These are phyloP conservation scores for Erysimum pusillum DNA, from an alignment of 441 rosid species.

Conservation along the genomic window DNA sequence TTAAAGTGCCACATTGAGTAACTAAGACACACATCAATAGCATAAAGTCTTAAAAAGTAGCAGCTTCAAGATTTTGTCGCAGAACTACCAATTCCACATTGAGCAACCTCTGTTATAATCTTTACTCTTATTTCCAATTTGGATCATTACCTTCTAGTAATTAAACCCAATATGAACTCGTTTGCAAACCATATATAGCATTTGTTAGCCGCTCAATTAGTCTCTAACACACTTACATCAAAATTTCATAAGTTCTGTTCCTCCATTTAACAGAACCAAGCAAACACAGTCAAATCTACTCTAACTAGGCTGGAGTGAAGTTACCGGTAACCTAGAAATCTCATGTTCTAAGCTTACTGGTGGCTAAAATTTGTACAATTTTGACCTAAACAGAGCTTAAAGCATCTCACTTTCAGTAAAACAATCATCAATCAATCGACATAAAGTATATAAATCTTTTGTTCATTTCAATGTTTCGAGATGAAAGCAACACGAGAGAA, in stretches of 20 bases:
- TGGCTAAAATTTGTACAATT: slow-evolving; percentile 1
- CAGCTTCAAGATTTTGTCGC: too few relatives aligned
- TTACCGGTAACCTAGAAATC: not conserved
- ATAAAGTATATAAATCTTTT: not conserved
- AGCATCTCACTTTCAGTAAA: not conserved
- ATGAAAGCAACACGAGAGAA: not conserved
- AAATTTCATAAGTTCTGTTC: not conserved
- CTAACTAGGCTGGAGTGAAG: not conserved
- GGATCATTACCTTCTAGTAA: not conserved
- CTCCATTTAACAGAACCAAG: not conserved
- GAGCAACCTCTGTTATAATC: not conserved
- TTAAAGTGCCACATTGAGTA: slow-evolving; percentile 6
- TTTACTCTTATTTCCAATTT: not conserved
- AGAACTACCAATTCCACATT: not conserved
- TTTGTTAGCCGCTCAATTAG: not conserved
- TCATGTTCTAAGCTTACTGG: slow-evolving; percentile 9
- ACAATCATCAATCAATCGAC: not conserved
- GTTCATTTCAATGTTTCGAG: not conserved
- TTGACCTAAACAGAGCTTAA: slow-evolving; percentile 6
- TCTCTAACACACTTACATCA: not conserved
- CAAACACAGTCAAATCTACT: slow-evolving; percentile 7
- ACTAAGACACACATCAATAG: not conserved
- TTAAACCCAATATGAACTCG: not conserved
- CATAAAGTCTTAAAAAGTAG: not conserved
- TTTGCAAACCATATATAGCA: not conserved